Percentiles rank a stretch among this genome's conserved stretches.
Evolutionary conservation across 2,329 filamentous ascomycete species (phyloP).

Genomic region (Penicillium sp.): DNA sequence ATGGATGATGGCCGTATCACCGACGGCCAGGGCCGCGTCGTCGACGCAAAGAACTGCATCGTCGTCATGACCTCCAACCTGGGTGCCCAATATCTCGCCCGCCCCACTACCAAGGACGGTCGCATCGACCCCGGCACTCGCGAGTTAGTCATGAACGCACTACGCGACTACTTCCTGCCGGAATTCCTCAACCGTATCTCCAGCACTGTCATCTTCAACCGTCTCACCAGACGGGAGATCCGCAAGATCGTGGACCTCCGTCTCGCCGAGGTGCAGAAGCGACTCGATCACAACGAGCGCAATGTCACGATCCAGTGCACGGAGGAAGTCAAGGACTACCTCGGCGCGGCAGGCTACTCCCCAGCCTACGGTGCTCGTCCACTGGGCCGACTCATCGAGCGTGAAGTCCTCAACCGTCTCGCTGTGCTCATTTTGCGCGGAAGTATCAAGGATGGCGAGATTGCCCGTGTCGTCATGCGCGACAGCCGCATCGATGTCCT

Average conservation of each 20-base stretch:
- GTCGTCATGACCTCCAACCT: constrained; percentile 99
- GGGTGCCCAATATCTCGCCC: constrained; percentile 87
- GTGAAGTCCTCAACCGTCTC: constrained; percentile 90
- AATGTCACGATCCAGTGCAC: constrained; percentile 82
- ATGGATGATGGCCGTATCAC: constrained; percentile 99
- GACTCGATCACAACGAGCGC: constrained; percentile 77
- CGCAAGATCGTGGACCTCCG: constrained; percentile 93
- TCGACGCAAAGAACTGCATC: constrained; percentile 97
- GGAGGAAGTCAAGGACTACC: constrained; percentile 85
- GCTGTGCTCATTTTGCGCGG: constrained; percentile 88
- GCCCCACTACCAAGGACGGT: constrained; percentile 73
- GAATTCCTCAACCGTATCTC: constrained; percentile 99
- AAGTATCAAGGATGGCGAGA: constrained; percentile 80
- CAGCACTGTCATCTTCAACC: constrained; percentile 97
- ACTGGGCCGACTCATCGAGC: constrained; percentile 85
- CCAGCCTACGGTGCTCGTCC: constrained; percentile 93
- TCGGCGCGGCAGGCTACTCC: constrained; percentile 87
- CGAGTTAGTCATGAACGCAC: constrained; percentile 84
- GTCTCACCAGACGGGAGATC: constrained; percentile 84
- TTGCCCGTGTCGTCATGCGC: constrained; percentile 72
- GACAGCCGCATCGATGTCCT: constrained; percentile 77
- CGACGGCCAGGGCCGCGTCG: constrained; percentile 89
- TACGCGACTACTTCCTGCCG: constrained; percentile 94
- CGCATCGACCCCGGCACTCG: constrained; percentile 79
- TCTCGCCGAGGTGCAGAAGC: constrained; percentile 83